These are phyloP conservation scores for Lunularia cruciata DNA, from an alignment of 225 moss, liverwort and hornwort genomes.

Conservation along the genomic window DNA sequence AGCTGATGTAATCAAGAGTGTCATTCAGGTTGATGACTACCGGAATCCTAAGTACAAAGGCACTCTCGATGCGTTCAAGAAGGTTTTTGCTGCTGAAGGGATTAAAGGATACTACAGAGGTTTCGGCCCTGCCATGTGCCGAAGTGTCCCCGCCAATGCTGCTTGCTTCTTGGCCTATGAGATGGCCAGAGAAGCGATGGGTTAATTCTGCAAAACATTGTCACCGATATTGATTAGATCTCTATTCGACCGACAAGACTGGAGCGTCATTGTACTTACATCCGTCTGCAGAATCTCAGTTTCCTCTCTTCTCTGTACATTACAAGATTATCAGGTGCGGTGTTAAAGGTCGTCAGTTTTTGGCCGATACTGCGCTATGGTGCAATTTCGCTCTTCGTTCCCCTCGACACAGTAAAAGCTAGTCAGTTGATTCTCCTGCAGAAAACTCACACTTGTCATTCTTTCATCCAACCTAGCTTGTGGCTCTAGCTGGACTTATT, in stretches of 20 bases:
- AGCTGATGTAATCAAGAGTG: conserved; percentile 86
- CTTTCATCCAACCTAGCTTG: not conserved
- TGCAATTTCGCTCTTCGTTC: not conserved
- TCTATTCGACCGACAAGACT: not conserved
- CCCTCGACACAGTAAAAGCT: not conserved
- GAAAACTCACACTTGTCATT: not conserved
- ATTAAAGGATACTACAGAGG: conserved; percentile 92
- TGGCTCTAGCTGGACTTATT: not conserved
- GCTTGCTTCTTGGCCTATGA: conserved; percentile 94
- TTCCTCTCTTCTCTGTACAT: conserved; percentile 1
- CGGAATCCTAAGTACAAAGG: conserved; percentile 86
- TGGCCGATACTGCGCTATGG: not conserved
- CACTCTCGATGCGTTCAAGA: conserved; percentile 79
- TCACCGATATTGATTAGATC: not conserved
- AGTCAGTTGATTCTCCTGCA: not conserved
- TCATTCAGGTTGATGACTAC: conserved; percentile 84
- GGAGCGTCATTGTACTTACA: not conserved
- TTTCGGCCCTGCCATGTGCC: conserved; percentile 92
- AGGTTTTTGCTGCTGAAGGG: conserved; percentile 76
- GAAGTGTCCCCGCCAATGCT: conserved; percentile 93
- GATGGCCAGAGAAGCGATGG: conserved; percentile 63
- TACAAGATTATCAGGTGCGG: conserved; percentile 1
- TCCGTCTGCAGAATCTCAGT: not conserved
- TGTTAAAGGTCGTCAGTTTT: not conserved
- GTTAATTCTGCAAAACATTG: conserved; percentile 27